A percentile compares a stretch with the other conserved stretches of the same genome.
phyloP scores from a whole-genome alignment of 768 basidiomycete genomes.

The Serendipita sp. region DNA sequence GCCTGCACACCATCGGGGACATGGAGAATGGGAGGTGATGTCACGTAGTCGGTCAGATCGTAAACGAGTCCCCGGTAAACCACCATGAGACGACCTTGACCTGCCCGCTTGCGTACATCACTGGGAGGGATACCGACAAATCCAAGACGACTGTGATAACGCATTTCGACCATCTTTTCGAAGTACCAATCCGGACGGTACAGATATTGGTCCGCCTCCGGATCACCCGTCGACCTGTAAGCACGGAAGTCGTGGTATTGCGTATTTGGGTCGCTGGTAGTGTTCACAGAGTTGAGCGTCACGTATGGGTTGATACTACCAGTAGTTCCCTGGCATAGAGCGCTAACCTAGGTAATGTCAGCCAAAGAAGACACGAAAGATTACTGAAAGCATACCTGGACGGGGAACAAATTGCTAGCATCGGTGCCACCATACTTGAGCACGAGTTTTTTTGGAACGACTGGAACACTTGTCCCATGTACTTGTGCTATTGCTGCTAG shows the following conservation, averaged over 20 bases:
- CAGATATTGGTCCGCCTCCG: slow-evolving; percentile 39
- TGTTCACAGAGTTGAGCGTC: slow-evolving; percentile 56
- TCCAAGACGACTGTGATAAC: slow-evolving; percentile 74
- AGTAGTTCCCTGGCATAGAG: slow-evolving; percentile 74
- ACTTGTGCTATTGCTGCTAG: slow-evolving; percentile 47
- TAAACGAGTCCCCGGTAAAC: slow-evolving; percentile 80
- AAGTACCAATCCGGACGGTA: slow-evolving; percentile 97
- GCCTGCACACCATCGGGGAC: slow-evolving; percentile 33
- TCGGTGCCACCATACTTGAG: slow-evolving; percentile 70
- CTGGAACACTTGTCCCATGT: slow-evolving; percentile 51
- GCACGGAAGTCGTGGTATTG: slow-evolving; percentile 95
- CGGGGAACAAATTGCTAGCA: slow-evolving; percentile 74
- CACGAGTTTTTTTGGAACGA: slow-evolving; percentile 59
- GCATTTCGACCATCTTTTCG: slow-evolving; percentile 84
- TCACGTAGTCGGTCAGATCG: slow-evolving; percentile 70
- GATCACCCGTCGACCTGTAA: slow-evolving; percentile 19
- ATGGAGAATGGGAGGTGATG: slow-evolving; percentile 40
- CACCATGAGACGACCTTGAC: slow-evolving; percentile 46
- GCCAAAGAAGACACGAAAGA: not conserved
- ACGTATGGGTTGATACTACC: slow-evolving; percentile 79
- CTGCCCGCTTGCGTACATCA: slow-evolving; percentile 58
- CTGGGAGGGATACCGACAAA: slow-evolving; percentile 73
- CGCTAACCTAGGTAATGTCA: slow-evolving; percentile 42
- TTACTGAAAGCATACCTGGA: slow-evolving; percentile 43
- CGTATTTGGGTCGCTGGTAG: slow-evolving; percentile 50